These are phyloP conservation scores for Penicillium concentricum DNA, from an alignment of 2,329 filamentous ascomycete genomes.

Conservation along the genomic window DNA sequence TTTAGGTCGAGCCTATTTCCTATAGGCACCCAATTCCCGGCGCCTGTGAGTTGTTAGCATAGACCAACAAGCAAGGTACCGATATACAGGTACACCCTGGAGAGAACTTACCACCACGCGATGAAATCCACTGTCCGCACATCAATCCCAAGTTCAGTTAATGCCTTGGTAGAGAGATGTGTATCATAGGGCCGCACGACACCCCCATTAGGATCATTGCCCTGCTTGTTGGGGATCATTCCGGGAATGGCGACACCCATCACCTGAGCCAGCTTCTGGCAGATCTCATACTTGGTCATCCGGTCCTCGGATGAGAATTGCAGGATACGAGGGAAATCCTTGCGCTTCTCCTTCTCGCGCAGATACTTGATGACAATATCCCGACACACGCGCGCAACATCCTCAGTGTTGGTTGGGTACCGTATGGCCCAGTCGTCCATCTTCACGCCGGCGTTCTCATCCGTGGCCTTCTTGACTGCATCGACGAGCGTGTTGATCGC, in stretches of 20 bases:
- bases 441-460: constrained; percentile 59
- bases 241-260: constrained; percentile 69
- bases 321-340: constrained; percentile 65
- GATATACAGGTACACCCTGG: constrained; percentile 3
- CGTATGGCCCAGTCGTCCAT: constrained; percentile 86
- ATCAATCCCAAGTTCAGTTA: constrained; percentile 72
- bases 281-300: constrained; percentile 89
- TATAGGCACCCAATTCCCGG: constrained; percentile 30
- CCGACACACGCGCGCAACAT: constrained; percentile 74
- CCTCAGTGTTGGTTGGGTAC: constrained; percentile 86
- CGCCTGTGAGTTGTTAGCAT: constrained; percentile 26
- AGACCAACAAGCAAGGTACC: constrained; percentile 1
- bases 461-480: constrained; percentile 70
- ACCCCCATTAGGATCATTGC: constrained; percentile 67
- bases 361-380: constrained; percentile 73
- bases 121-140: constrained; percentile 72
- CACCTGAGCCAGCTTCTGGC: constrained; percentile 72
- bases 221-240: constrained; percentile 66
- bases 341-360: constrained; percentile 47
- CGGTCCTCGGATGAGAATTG: constrained; percentile 86
- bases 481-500: constrained; percentile 82
- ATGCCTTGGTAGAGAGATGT: constrained; percentile 73
- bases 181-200: constrained; percentile 85
- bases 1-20: background rate
- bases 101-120: constrained; percentile 67